Percentiles rank a stretch among this genome's conserved stretches.
These are phyloP conservation scores for Yamadazyma ubonensis DNA, from an alignment of 805 yeast genomes.

Conservation along the genomic window DNA sequence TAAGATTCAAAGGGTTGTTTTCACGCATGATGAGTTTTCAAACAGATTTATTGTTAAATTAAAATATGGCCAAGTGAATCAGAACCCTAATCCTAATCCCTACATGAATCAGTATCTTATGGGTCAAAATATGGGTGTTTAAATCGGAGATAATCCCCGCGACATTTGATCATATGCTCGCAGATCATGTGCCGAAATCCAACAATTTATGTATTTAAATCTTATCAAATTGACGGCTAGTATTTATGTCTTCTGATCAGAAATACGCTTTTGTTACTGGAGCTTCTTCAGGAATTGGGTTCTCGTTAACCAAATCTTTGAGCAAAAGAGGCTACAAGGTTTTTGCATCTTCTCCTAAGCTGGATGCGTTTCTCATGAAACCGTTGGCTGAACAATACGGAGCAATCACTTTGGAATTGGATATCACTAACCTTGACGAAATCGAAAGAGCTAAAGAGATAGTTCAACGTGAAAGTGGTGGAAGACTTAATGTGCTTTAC, in stretches of 20 bases:
- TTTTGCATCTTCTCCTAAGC: conserved; percentile 34
- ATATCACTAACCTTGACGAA: conserved; percentile 33
- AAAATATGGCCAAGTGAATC: conserved; percentile 8
- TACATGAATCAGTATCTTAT: background rate
- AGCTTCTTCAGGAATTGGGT: conserved; percentile 53
- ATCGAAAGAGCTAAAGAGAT: conserved; percentile 22
- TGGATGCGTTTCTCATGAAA: conserved; percentile 22
- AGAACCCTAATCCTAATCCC: background rate
- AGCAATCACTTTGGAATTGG: conserved; percentile 29
- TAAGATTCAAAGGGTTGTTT: conserved; percentile 24
- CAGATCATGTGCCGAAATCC: background rate
- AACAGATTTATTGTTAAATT: conserved; percentile 28
- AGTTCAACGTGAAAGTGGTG: conserved; percentile 27
- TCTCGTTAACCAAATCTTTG: conserved; percentile 40
- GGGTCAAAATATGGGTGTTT: background rate
- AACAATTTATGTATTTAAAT: background rate
- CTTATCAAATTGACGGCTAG: no score
- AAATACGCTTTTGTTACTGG: conserved; percentile 50
- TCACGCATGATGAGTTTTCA: conserved; percentile 23
- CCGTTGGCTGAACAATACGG: conserved; percentile 25
- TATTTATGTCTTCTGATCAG: conserved; percentile 5
- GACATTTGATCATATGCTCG: background rate
- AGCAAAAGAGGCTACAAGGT: conserved; percentile 41
- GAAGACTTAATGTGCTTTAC: conserved; percentile 36
- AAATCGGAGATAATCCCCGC: background rate